These are phyloP conservation scores for Polyplosphaeria fusca DNA, from an alignment of 495 filamentous ascomycete genomes.

Conservation along the genomic window DNA sequence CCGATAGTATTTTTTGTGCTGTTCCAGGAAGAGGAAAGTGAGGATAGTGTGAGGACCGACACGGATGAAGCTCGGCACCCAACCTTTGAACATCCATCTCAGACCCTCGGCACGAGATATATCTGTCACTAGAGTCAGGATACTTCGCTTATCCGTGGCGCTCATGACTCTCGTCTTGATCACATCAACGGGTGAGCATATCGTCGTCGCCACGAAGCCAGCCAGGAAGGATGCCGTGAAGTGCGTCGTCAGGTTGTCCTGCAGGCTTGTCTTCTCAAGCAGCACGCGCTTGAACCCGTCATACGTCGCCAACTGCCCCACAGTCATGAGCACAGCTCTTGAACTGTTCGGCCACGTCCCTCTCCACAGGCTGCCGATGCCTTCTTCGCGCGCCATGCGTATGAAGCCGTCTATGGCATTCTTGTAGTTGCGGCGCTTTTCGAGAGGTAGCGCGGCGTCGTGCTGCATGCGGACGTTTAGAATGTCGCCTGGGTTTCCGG, in stretches of 20 bases:
- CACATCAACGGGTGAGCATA: conserved; percentile 93
- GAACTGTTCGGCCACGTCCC: conserved; percentile 90
- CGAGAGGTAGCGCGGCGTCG: conserved; percentile 73
- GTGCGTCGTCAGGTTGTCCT: conserved; percentile 77
- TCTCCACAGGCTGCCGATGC: conserved; percentile 67
- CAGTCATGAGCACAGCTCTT: conserved; percentile 90
- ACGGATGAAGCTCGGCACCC: conserved; percentile 94
- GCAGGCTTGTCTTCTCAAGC: conserved; percentile 62
- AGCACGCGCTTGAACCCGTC: conserved; percentile 84
- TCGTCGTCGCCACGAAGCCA: conserved; percentile 89
- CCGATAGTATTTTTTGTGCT: conserved; percentile 70
- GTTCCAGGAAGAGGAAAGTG: conserved; percentile 92
- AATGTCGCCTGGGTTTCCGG: conserved; percentile 92
- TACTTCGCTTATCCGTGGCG: conserved; percentile 51
- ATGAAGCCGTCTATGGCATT: conserved; percentile 83
- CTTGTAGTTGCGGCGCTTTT: conserved; percentile 79
- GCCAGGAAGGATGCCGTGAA: conserved; percentile 83
- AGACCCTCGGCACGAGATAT: conserved; percentile 76
- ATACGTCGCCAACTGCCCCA: conserved; percentile 84
- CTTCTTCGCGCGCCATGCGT: conserved; percentile 80
- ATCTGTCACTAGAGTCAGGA: conserved; percentile 45
- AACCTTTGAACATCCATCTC: conserved; percentile 93
- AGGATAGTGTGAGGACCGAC: conserved; percentile 89
- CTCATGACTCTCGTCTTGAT: conserved; percentile 97
- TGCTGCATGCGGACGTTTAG: conserved; percentile 98